phyloP scores from a whole-genome alignment of 257 asterid genomes.

The Apocynum venetum region DNA sequence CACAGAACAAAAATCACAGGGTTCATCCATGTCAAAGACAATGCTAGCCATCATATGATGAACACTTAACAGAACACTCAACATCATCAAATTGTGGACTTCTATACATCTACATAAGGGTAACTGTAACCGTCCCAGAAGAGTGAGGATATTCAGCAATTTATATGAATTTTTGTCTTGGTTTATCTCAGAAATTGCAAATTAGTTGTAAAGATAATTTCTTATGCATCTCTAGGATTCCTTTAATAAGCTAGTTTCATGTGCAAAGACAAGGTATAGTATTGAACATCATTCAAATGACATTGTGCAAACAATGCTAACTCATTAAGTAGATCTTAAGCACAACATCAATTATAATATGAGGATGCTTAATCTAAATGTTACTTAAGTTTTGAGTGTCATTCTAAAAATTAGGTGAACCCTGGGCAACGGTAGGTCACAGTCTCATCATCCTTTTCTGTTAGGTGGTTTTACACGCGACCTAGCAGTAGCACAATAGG shows the following conservation, averaged over 20 bases:
- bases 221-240: background rate
- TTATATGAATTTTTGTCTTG: background rate
- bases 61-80: background rate
- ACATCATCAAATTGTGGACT: background rate
- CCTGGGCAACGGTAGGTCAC: no score
- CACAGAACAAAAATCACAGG: background rate
- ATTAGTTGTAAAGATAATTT: background rate
- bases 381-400: background rate
- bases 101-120: background rate
- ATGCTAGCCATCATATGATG: background rate
- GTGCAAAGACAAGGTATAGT: background rate
- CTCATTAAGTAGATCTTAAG: background rate
- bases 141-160: background rate
- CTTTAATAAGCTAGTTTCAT: background rate
- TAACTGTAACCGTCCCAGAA: background rate
- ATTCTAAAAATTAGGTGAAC: background rate
- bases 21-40: background rate
- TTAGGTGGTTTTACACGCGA: background rate
- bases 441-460: background rate
- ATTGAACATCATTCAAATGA: background rate
- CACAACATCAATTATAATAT: background rate
- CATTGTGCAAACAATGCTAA: background rate
- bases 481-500: background rate
- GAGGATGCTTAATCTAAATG: background rate
- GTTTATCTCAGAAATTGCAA: background rate